Conservation (phyloP, 23 red algal species). For the Gracilariopsis chorda region DNA sequence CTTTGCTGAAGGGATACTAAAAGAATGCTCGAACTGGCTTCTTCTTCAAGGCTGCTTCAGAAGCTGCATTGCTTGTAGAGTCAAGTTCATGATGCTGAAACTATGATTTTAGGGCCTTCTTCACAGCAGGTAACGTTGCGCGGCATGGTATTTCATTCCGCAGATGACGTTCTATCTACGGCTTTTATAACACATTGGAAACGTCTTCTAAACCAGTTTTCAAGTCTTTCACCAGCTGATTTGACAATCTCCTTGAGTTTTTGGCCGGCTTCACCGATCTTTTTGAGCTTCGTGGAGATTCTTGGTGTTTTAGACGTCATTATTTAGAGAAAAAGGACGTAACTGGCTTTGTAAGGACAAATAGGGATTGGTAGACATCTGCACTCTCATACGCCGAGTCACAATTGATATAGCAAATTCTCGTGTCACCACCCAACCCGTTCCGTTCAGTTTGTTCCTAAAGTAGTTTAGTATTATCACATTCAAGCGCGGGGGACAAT, state of each 20-base stretch:
- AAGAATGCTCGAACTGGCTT: background rate
- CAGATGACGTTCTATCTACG: background rate
- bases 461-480: slow-evolving; percentile 18
- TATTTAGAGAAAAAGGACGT: background rate
- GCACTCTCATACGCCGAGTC: background rate
- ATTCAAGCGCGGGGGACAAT: background rate
- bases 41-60: background rate
- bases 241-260: background rate
- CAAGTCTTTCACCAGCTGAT: background rate
- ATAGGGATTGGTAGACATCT: background rate
- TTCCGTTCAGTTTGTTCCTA: background rate
- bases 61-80: background rate
- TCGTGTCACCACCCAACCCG: background rate
- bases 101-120: background rate
- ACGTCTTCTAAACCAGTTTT: background rate
- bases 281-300: background rate
- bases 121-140: background rate
- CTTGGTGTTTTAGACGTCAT: background rate
- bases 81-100: background rate
- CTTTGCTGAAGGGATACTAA: background rate
- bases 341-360: background rate
- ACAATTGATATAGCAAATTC: slow-evolving; percentile 27
- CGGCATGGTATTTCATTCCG: slow-evolving; percentile 11
- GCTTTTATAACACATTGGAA: background rate
- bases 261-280: background rate